These are phyloP conservation scores for Apophysomyces elegans DNA, from an alignment of 371 early-diverging fungal species.

Conservation along the genomic window DNA sequence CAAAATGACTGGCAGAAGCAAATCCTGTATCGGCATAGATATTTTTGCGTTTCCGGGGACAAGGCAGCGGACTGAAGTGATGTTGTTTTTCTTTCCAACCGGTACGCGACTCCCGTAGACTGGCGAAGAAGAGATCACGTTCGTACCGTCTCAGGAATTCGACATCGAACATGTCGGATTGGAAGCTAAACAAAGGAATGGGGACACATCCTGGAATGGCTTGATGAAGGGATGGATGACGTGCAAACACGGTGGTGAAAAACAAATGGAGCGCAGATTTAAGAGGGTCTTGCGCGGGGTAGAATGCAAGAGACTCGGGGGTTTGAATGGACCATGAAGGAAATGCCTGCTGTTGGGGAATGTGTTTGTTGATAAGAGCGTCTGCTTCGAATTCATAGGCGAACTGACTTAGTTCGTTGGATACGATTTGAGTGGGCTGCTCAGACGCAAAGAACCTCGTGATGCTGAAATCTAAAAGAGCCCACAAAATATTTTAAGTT, in stretches of 20 bases:
- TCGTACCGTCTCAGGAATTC: constrained; percentile 52
- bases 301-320: constrained; percentile 24
- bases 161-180: constrained; percentile 44
- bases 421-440: constrained; percentile 29
- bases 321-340: constrained; percentile 1
- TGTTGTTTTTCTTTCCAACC: constrained; percentile 28
- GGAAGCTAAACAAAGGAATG: constrained; percentile 39
- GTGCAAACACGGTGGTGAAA: constrained; percentile 48
- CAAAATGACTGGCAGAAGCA: constrained; percentile 36
- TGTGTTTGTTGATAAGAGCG: constrained; percentile 39
- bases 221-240: constrained; percentile 43
- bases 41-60: constrained; percentile 16
- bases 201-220: constrained; percentile 46
- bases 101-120: constrained; percentile 24
- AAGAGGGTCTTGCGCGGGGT: constrained; percentile 47
- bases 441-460: constrained; percentile 32
- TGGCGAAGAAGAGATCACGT: constrained; percentile 33
- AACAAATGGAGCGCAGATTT: constrained; percentile 51
- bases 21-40: constrained; percentile 41
- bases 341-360: constrained; percentile 25
- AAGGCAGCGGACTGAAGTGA: background rate
- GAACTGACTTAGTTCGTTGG: constrained; percentile 42
- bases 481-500: constrained; percentile 10
- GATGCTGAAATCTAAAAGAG: constrained; percentile 37
- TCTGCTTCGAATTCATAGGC: constrained; percentile 52